Evolutionary conservation across 768 basidiomycete species (phyloP).

Genomic region (Postia placenta): DNA sequence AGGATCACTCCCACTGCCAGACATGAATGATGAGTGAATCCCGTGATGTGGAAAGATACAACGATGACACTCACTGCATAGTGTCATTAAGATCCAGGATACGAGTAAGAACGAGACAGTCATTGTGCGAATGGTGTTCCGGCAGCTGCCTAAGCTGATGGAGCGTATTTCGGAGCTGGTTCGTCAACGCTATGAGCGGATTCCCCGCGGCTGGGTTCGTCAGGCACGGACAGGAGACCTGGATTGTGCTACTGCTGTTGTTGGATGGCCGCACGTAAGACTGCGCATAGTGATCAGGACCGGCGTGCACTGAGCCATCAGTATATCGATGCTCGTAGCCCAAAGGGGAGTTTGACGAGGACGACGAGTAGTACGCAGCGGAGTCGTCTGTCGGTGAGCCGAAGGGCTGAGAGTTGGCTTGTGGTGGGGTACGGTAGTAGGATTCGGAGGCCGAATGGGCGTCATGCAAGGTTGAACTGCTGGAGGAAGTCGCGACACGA

Average conservation of each 20-base stretch:
- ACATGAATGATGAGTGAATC: neutral
- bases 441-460: constrained; percentile 2
- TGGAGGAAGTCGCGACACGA: constrained; percentile 40
- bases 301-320: constrained; percentile 4
- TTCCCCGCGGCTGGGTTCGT: constrained; percentile 54
- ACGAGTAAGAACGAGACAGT: constrained; percentile 51
- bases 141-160: constrained; percentile 54
- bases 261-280: constrained; percentile 20
- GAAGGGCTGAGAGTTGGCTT: constrained; percentile 10
- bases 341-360: constrained; percentile 22
- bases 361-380: constrained; percentile 16
- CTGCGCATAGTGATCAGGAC: constrained; percentile 19
- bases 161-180: constrained; percentile 55
- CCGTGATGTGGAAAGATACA: neutral
- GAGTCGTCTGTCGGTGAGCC: constrained; percentile 15
- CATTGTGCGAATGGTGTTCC: constrained; percentile 44
- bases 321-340: constrained; percentile 18
- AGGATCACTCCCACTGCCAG: neutral
- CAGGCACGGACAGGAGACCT: constrained; percentile 54
- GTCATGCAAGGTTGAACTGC: neutral
- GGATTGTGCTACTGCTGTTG: constrained; percentile 20
- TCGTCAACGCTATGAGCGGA: constrained; percentile 54
- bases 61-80: constrained; percentile 51
- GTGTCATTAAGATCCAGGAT: constrained; percentile 56
- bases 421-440: constrained; percentile 10